Percentiles rank a stretch among this genome's conserved stretches.
These are phyloP conservation scores for Lasiodiplodia theobromae DNA, from an alignment of 2,329 filamentous ascomycete species.

Conservation along the genomic window DNA sequence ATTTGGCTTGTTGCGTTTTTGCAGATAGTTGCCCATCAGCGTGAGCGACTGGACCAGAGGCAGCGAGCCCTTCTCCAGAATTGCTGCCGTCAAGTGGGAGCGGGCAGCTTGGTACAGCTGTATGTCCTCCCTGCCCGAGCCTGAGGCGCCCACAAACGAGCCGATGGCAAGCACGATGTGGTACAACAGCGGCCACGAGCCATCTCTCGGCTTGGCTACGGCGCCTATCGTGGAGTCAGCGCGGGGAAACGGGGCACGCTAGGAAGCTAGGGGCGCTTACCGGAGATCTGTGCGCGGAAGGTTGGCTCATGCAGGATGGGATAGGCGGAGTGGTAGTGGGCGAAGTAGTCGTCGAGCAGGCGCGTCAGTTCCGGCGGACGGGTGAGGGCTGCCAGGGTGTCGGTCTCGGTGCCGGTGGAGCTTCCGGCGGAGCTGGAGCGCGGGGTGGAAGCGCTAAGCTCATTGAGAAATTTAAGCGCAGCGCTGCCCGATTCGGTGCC, in stretches of 20 bases:
- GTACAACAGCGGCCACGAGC: constrained; percentile 47
- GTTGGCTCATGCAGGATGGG: constrained; percentile 57
- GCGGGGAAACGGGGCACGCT: not conserved
- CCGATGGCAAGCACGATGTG: constrained; percentile 55
- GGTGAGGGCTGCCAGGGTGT: not conserved
- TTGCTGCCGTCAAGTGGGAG: constrained; percentile 53
- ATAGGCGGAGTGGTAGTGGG: constrained; percentile 56
- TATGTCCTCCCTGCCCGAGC: constrained; percentile 52
- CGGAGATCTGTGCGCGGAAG: constrained; percentile 56
- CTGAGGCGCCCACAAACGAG: constrained; percentile 52
- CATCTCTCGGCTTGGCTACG: constrained; percentile 51
- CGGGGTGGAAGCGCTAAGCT: not conserved
- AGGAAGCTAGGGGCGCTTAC: constrained; percentile 49
- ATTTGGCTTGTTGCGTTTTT: constrained; percentile 61
- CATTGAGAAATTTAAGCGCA: constrained; percentile 43
- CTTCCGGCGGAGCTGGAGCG: not conserved
- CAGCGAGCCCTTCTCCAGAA: constrained; percentile 58
- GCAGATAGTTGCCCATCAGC: constrained; percentile 58
- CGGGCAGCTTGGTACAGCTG: constrained; percentile 57
- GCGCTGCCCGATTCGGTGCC: constrained; percentile 56
- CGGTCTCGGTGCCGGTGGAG: not conserved
- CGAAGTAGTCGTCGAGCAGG: constrained; percentile 53
- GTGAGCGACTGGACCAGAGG: constrained; percentile 57
- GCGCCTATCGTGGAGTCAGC: not conserved
- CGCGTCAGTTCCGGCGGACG: not conserved